Evolutionary conservation across 2,329 filamentous ascomycete species (phyloP).

Genomic region (Penicillium digitatum): DNA sequence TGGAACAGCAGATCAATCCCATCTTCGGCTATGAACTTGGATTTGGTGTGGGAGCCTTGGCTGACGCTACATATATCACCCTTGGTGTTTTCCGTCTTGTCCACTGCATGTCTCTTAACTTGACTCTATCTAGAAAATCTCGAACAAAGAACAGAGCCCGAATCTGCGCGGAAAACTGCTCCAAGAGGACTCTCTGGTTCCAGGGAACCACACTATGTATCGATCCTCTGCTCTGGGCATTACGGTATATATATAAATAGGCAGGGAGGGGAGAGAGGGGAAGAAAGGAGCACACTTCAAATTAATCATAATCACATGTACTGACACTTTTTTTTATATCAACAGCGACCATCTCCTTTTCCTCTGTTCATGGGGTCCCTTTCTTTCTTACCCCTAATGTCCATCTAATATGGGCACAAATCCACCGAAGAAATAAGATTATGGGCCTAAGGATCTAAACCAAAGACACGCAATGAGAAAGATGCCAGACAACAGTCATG

Average conservation of each 20-base stretch:
- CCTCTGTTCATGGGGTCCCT: background rate
- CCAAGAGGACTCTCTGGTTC: background rate
- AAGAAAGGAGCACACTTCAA: constrained; percentile 4
- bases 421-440: background rate
- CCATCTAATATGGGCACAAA: background rate
- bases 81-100: background rate
- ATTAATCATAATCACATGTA: constrained; percentile 5
- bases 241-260: background rate
- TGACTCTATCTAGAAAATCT: background rate
- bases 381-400: background rate
- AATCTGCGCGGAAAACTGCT: background rate
- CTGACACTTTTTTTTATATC: constrained; percentile 6
- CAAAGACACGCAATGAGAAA: background rate
- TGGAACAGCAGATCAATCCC: too few relatives aligned
- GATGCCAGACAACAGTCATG: background rate
- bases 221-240: background rate
- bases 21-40: background rate
- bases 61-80: background rate
- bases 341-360: background rate
- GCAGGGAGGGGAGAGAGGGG: background rate
- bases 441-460: background rate
- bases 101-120: background rate
- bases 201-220: background rate
- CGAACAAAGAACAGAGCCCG: background rate
- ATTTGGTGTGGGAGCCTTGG: background rate